Percentiles rank a stretch among this genome's conserved stretches.
Evolutionary conservation across 2,329 filamentous ascomycete species (phyloP).

Genomic region (Drechslerella stenobrocha): DNA sequence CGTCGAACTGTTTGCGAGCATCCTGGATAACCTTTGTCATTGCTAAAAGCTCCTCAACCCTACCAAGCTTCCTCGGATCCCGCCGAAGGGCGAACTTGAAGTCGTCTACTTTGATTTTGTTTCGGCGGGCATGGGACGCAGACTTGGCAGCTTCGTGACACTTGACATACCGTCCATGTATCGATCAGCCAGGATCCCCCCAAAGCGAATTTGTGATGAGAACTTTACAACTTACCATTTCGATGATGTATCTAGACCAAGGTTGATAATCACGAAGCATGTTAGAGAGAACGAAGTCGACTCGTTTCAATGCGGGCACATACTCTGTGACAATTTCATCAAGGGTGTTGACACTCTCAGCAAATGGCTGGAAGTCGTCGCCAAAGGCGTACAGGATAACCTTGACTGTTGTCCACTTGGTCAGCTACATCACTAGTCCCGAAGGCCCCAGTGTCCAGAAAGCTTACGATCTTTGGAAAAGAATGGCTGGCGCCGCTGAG

Average conservation of each 20-base stretch:
- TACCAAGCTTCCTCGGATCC: conserved; percentile 81
- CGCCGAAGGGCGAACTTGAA: conserved; percentile 91
- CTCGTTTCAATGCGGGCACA: conserved; percentile 90
- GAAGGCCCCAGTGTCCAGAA: conserved; percentile 4
- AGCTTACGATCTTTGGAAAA: conserved; percentile 69
- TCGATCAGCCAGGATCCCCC: no score
- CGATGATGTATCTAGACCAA: conserved; percentile 17
- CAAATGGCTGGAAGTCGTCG: conserved; percentile 75
- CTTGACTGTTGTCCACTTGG: conserved; percentile 61
- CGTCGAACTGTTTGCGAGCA: conserved; percentile 74
- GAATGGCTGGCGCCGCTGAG: conserved; percentile 67
- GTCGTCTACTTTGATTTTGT: conserved; percentile 98
- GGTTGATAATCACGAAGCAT: conserved; percentile 45
- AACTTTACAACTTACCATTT: conserved; percentile 16
- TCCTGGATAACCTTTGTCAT: conserved; percentile 85
- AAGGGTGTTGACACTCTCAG: conserved; percentile 79
- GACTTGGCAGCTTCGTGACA: conserved; percentile 72
- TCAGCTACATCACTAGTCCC: no score
- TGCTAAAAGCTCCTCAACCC: conserved; percentile 84
- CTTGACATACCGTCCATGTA: no score
- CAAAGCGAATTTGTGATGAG: no score
- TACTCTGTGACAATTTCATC: conserved; percentile 97
- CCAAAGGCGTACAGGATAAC: conserved; percentile 79
- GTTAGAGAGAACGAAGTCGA: conserved; percentile 7
- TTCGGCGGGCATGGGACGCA: conserved; percentile 81